phyloP scores from a whole-genome alignment of 2,329 filamentous ascomycete genomes.

The Botrytis galanthina region DNA sequence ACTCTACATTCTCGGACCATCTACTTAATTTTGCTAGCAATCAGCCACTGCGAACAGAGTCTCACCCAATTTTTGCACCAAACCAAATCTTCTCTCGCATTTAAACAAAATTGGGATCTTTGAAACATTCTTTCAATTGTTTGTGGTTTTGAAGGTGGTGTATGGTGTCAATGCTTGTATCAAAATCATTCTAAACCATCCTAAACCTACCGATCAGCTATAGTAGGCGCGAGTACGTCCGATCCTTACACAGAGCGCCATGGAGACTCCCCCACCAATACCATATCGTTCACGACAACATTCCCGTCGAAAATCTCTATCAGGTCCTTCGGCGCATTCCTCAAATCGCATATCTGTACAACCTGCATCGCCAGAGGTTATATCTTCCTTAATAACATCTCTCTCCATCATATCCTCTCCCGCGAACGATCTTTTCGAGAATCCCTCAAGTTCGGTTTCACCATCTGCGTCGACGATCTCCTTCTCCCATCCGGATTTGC shows the following conservation, averaged over 20 bases:
- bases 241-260: slow-evolving; percentile 28
- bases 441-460: slow-evolving; percentile 39
- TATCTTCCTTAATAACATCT: slow-evolving; percentile 67
- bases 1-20: neutral
- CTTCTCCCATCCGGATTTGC: slow-evolving; percentile 26
- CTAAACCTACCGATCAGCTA: slow-evolving; percentile 22
- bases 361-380: slow-evolving; percentile 60
- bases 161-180: slow-evolving; percentile 32
- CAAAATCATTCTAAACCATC: slow-evolving; percentile 21
- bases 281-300: slow-evolving; percentile 34
- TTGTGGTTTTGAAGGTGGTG: slow-evolving; percentile 25
- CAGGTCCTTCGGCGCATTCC: slow-evolving; percentile 32
- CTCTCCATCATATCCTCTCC: slow-evolving; percentile 67
- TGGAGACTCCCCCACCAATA: slow-evolving; percentile 36
- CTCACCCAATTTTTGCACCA: slow-evolving; percentile 3
- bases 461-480: slow-evolving; percentile 40
- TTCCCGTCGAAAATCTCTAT: slow-evolving; percentile 35
- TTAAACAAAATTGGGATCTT: slow-evolving; percentile 20
- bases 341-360: slow-evolving; percentile 37
- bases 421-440: slow-evolving; percentile 67
- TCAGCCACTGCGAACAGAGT: neutral
- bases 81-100: neutral
- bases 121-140: slow-evolving; percentile 30
- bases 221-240: slow-evolving; percentile 21
- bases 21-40: neutral